Evolutionary conservation across 805 yeast genomes (phyloP).

Genomic region (Candida peoriensis): DNA sequence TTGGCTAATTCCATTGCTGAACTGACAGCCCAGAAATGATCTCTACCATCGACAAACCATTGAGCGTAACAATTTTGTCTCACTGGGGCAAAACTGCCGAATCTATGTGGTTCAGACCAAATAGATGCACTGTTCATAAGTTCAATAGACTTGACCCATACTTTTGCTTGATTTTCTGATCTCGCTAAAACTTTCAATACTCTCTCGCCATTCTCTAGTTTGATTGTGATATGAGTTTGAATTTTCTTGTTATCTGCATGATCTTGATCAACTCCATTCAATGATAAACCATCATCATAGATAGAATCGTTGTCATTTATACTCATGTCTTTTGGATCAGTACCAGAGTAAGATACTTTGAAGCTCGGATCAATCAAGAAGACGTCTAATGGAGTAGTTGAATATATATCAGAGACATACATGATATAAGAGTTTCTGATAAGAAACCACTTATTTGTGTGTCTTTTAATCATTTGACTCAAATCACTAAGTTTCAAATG

Average conservation of each 20-base stretch:
- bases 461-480: conserved; percentile 83
- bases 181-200: conserved; percentile 67
- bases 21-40: conserved; percentile 93
- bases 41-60: conserved; percentile 96
- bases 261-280: conserved; percentile 21
- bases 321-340: conserved; percentile 19
- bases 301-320: conserved; percentile 34
- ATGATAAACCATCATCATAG: conserved; percentile 26
- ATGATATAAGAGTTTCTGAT: conserved; percentile 79
- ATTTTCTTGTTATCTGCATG: conserved; percentile 30
- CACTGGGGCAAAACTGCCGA: conserved; percentile 90
- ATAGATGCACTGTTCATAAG: conserved; percentile 61
- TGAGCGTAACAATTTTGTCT: conserved; percentile 83
- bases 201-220: conserved; percentile 71
- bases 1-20: conserved; percentile 90
- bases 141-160: conserved; percentile 73
- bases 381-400: conserved; percentile 87
- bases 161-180: conserved; percentile 55
- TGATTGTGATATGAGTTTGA: conserved; percentile 50
- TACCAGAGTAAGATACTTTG: conserved; percentile 46
- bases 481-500: conserved; percentile 77
- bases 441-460: conserved; percentile 88
- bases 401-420: conserved; percentile 79
- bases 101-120: conserved; percentile 75
- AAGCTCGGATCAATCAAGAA: conserved; percentile 82